Evolutionary conservation across 352 stramenopile genomes (phyloP).

Genomic region (Thalassiosira hispida): DNA sequence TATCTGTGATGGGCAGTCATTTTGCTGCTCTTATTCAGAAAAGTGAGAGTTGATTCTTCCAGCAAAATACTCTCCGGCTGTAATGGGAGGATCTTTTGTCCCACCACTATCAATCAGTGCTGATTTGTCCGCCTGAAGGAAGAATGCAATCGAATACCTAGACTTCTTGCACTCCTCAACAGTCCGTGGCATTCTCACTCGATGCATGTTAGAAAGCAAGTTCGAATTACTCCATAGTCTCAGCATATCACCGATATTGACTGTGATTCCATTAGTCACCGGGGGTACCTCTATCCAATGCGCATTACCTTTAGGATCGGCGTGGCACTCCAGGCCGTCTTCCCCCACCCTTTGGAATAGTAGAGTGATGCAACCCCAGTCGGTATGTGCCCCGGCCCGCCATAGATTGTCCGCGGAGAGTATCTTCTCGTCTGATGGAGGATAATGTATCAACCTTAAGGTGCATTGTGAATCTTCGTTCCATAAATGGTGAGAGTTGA

Average conservation of each 20-base stretch:
- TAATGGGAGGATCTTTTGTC: constrained; percentile 36
- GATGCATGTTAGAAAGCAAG: constrained; percentile 69
- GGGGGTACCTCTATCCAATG: constrained; percentile 59
- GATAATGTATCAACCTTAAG: constrained; percentile 64
- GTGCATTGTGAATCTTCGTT: constrained; percentile 58
- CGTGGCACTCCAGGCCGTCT: constrained; percentile 63
- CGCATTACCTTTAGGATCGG: constrained; percentile 41
- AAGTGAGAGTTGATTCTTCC: not conserved
- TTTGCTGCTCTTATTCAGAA: not conserved
- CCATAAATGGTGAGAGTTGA: constrained; percentile 54
- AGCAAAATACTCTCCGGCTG: constrained; percentile 55
- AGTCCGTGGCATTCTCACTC: constrained; percentile 55
- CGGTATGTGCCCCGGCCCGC: constrained; percentile 52
- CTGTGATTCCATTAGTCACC: constrained; percentile 58
- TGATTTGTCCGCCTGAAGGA: constrained; percentile 59
- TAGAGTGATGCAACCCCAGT: constrained; percentile 68
- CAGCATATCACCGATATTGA: constrained; percentile 82
- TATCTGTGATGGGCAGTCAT: too few species aligned
- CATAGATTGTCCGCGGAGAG: constrained; percentile 7
- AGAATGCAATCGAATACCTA: constrained; percentile 63
- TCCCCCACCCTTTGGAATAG: constrained; percentile 56
- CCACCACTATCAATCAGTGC: constrained; percentile 44
- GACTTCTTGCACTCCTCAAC: constrained; percentile 31
- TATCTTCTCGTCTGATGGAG: constrained; percentile 28
- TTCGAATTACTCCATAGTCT: constrained; percentile 56